These are phyloP conservation scores for Tagetes patula DNA, from an alignment of 129 eudicot genomes.

Conservation along the genomic window DNA sequence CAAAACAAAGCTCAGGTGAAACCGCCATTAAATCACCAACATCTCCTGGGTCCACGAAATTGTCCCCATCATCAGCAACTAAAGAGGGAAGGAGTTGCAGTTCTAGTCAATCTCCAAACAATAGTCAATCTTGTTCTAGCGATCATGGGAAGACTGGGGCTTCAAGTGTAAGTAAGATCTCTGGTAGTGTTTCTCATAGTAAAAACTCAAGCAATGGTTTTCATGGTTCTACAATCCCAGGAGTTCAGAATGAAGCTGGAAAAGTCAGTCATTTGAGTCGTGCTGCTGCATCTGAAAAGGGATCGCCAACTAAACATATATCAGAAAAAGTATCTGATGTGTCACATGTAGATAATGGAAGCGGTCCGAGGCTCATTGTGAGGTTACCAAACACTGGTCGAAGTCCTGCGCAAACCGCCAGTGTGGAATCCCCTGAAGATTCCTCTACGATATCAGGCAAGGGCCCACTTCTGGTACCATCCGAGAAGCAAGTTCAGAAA, in stretches of 20 bases:
- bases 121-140: constrained; percentile 58
- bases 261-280: constrained; percentile 36
- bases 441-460: constrained; percentile 33
- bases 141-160: constrained; percentile 44
- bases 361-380: constrained; percentile 63
- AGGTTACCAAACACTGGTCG: constrained; percentile 54
- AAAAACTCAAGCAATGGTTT: constrained; percentile 52
- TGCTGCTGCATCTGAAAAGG: constrained; percentile 44
- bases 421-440: constrained; percentile 59
- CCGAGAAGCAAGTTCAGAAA: constrained; percentile 50
- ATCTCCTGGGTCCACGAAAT: constrained; percentile 50
- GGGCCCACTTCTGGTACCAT: constrained; percentile 38
- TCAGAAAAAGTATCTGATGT: constrained; percentile 33
- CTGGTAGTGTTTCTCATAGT: constrained; percentile 44
- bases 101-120: constrained; percentile 66
- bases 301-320: constrained; percentile 30
- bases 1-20: constrained; percentile 47
- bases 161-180: constrained; percentile 41
- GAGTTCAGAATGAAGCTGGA: constrained; percentile 50
- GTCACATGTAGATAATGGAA: constrained; percentile 43
- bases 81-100: constrained; percentile 75
- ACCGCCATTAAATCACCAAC: constrained; percentile 45
- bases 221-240: constrained; percentile 38
- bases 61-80: constrained; percentile 38
- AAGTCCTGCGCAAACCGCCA: constrained; percentile 48